Conservation (phyloP, 225 moss, liverwort and hornwort genomes). For the Pseudoscleropodium purum region DNA sequence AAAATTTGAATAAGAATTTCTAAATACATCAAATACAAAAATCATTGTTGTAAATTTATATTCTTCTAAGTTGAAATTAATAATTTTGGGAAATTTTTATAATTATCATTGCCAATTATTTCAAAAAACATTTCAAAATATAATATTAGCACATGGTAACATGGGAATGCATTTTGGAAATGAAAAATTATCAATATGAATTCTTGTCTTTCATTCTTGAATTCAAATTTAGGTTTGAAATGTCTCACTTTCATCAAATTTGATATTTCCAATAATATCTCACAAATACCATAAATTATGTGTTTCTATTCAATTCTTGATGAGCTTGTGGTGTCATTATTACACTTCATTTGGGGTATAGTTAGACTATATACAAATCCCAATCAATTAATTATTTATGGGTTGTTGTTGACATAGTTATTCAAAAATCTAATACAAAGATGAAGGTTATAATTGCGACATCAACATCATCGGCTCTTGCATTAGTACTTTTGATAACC, state of each 20-base stretch:
- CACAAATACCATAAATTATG: fast-evolving
- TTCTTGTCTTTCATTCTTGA: too few species aligned
- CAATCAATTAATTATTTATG: too few species aligned
- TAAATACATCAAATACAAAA: neutral
- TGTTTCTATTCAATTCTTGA: neutral
- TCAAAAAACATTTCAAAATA: neutral
- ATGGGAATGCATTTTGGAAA: neutral
- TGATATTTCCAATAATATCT: too few species aligned
- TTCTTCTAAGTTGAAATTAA: neutral
- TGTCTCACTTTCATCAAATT: neutral
- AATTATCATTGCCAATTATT: neutral
- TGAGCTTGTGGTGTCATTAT: neutral
- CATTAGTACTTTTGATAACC: neutral
- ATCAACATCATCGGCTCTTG: neutral
- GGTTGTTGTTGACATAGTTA: neutral
- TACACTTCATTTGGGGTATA: neutral
- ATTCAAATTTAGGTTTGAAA: neutral
- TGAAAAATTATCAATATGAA: neutral
- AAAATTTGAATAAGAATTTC: neutral
- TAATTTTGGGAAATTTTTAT: fast-evolving
- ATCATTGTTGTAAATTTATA: neutral
- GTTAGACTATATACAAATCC: neutral
- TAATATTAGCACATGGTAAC: neutral
- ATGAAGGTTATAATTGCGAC: neutral
- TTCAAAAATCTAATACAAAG: neutral